phyloP scores from a whole-genome alignment of 306 rosid species.

The Oemleria cerasiformis region DNA sequence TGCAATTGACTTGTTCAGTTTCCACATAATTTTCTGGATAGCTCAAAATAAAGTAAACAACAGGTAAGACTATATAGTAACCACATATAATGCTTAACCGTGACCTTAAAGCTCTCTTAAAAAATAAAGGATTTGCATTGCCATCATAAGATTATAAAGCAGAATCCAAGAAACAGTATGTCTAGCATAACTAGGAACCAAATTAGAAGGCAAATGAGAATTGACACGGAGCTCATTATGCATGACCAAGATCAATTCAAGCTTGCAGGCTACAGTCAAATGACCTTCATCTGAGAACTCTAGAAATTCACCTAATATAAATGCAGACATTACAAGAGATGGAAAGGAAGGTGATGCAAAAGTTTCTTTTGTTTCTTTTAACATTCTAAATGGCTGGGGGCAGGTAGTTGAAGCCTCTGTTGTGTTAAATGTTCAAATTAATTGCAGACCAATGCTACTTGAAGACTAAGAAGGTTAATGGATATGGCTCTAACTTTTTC shows the following conservation, averaged over 20 bases:
- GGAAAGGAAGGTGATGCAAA: neutral
- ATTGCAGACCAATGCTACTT: too few relatives aligned
- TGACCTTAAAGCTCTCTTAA: constrained; percentile 14
- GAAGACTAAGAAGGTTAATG: too few relatives aligned
- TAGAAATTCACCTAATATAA: neutral
- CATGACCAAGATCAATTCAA: neutral
- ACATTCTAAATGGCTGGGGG: too few relatives aligned
- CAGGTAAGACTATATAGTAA: constrained; percentile 18
- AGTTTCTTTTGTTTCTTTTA: too few relatives aligned
- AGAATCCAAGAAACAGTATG: constrained; percentile 10
- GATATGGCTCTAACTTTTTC: too few relatives aligned
- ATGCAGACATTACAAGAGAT: neutral
- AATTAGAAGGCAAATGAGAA: neutral
- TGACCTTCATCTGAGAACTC: neutral
- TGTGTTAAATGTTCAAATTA: too few relatives aligned
- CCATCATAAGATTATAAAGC: constrained; percentile 4
- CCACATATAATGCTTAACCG: neutral
- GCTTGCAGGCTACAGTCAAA: neutral
- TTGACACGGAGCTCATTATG: neutral
- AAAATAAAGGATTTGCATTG: constrained; percentile 9
- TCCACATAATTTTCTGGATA: constrained; percentile 98
- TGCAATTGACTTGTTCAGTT: constrained; percentile 94
- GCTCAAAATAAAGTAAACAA: constrained; percentile 44
- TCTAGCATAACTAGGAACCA: neutral
- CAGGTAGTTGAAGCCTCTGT: too few relatives aligned